These are phyloP conservation scores for Ophiostoma angusticollis DNA, from an alignment of 2,329 filamentous ascomycete species.

Conservation along the genomic window DNA sequence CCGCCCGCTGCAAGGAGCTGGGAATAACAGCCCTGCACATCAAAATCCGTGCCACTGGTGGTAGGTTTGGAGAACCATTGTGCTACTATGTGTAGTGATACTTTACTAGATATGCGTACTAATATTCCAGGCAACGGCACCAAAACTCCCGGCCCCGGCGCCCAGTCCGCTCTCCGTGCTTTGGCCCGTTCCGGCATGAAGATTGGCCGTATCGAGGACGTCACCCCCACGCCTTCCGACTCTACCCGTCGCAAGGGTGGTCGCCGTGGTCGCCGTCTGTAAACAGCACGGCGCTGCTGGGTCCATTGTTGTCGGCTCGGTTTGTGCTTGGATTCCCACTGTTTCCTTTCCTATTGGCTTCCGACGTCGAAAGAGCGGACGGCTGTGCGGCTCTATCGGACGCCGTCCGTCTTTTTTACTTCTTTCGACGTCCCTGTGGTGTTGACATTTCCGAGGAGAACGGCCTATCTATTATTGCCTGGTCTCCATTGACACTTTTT, in stretches of 20 bases:
- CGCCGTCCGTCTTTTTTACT: not conserved
- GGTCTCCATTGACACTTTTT: constrained; percentile 43
- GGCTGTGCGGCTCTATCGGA: not conserved
- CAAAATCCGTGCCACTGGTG: constrained; percentile 99
- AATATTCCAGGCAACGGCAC: constrained; percentile 70
- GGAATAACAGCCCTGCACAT: constrained; percentile 91
- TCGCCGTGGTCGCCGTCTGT: constrained; percentile 99
- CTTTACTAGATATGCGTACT: not conserved
- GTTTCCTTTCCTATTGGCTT: not conserved
- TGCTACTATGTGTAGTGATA: no score
- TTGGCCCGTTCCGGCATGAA: constrained; percentile 99
- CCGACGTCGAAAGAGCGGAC: no score
- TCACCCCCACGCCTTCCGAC: constrained; percentile 97
- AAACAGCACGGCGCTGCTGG: constrained; percentile 23
- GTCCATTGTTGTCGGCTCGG: constrained; percentile 1
- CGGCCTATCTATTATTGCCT: constrained; percentile 45
- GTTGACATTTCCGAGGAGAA: constrained; percentile 63
- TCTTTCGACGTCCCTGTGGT: constrained; percentile 31
- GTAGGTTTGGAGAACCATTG: constrained; percentile 46
- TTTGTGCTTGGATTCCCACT: not conserved
- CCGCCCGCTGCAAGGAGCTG: constrained; percentile 64
- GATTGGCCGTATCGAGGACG: constrained; percentile 99
- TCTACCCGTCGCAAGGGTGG: constrained; percentile 99
- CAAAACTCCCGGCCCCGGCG: constrained; percentile 98
- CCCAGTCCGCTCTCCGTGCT: constrained; percentile 96